These are phyloP conservation scores for Dichotomocladium elegans DNA, from an alignment of 371 early-diverging fungal genomes.

Conservation along the genomic window DNA sequence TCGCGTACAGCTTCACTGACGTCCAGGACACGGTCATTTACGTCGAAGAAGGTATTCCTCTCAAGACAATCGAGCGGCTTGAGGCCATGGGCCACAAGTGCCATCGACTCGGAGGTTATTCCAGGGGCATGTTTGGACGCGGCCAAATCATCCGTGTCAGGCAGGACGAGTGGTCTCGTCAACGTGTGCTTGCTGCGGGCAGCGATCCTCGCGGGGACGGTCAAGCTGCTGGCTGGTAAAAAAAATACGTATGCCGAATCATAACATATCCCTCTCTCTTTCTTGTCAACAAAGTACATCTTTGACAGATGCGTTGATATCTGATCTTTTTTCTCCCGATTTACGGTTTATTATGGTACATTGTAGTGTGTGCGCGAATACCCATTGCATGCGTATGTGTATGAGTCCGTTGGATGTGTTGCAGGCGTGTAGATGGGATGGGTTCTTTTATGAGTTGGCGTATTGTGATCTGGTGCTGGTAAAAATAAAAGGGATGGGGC, in stretches of 20 bases:
- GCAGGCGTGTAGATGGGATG: neutral
- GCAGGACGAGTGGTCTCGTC: constrained; percentile 36
- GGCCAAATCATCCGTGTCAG: constrained; percentile 62
- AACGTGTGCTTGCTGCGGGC: constrained; percentile 57
- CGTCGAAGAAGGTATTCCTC: constrained; percentile 61
- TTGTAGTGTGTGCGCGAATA: neutral
- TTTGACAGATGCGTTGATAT: too few species aligned
- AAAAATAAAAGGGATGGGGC: neutral
- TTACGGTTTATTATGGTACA: neutral
- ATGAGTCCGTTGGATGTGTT: neutral
- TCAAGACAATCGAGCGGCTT: constrained; percentile 38
- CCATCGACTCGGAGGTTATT: constrained; percentile 17
- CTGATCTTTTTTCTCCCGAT: neutral
- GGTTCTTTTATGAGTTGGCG: neutral
- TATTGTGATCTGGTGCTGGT: neutral
- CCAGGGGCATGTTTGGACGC: constrained; percentile 65
- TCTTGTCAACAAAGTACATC: too few species aligned
- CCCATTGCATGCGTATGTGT: neutral
- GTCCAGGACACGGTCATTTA: constrained; percentile 44
- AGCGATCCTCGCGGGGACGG: constrained; percentile 74
- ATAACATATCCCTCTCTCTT: neutral
- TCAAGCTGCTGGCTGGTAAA: constrained; percentile 53
- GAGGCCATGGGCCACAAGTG: constrained; percentile 60
- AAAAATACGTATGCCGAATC: too few species aligned
- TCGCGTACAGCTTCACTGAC: constrained; percentile 29